Percentiles rank a stretch among this genome's conserved stretches.
phyloP scores from a whole-genome alignment of 1,284 basidiomycete species.

The Trametes pubescens region DNA sequence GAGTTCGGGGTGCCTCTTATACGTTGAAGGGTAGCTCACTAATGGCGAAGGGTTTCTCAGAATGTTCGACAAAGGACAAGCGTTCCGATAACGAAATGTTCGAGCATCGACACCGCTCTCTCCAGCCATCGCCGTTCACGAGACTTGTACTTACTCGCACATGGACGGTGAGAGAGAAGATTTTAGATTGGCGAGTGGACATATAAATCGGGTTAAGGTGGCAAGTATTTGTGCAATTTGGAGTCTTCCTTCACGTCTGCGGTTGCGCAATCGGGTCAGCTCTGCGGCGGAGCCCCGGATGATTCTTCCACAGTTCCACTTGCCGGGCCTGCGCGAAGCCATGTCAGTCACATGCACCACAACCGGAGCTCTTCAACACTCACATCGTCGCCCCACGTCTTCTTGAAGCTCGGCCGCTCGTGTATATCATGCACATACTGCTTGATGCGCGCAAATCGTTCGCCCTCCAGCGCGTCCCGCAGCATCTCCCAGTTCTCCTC shows the following conservation, averaged over 20 bases:
- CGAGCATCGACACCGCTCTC: too few relatives aligned
- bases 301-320: conserved; percentile 10
- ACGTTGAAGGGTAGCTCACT: not conserved
- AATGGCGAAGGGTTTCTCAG: not conserved
- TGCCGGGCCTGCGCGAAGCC: not conserved
- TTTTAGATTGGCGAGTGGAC: not conserved
- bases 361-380: conserved; percentile 16
- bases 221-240: not conserved
- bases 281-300: conserved; percentile 6
- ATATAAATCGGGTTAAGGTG: not conserved
- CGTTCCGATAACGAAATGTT: too few relatives aligned
- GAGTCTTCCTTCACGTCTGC: not conserved
- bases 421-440: conserved; percentile 41
- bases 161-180: not conserved
- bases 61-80: not conserved
- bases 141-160: too few relatives aligned
- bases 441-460: conserved; percentile 41
- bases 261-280: not conserved
- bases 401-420: conserved; percentile 41
- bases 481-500: conserved; percentile 40
- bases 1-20: too few relatives aligned
- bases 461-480: conserved; percentile 35
- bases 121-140: too few relatives aligned
- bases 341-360: not conserved
- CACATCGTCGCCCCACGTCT: conserved; percentile 44